Base-by-base conservation (phyloP, 2,329 filamentous ascomycete genomes). In the Periconia digitata region DNA sequence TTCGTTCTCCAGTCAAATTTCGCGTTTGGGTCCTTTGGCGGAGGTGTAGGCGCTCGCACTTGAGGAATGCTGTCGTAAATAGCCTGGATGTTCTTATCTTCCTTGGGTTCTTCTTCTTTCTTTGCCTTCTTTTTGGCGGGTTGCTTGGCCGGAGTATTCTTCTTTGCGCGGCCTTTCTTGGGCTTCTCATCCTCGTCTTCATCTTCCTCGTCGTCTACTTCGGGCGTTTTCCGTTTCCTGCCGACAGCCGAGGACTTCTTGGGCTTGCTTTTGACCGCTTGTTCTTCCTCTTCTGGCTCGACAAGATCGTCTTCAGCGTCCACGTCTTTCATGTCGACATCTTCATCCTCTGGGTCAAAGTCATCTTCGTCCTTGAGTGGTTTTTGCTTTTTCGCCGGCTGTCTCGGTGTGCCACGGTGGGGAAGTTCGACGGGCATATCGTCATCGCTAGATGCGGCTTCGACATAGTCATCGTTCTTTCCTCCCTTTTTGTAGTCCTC, bases 1-100 rank as follows among this genome's bases (percentile, higher is more conserved):
- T 76, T 77, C 20, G 71, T 71, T 56, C 82, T 83, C 79, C 84
- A 97, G 66, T 95, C 85, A 60, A 92, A 96, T 62, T 95, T 96
- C 41, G 75, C 77, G 20, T 76, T 76, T 55, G 84, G 80, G 0
- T 83, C 82, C 54, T 85, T 83, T 1, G 86, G 79, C 2, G 92
- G 92, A 36, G 94, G 92, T 3, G 90, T 89, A 6, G 94, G 94
- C 18, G 94, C 80, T 49, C 86, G 79, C 36, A 99, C 83, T 1
- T 84, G 89, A 5, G 90, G 89, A 50, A 99, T 92, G 58, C 85
- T 90, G 66, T 95, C 86, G 24, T 97, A 82, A 39, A 99, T 96
- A 41, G 86, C 84, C 69, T 95, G 85, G 17, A 95, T 84, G 18
- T 83, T 80, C 15, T 86, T 79, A 62, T 84, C 85, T 62, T 95